phyloP scores from a whole-genome alignment of 257 asterid genomes.

The Primulina huaijiensis region DNA sequence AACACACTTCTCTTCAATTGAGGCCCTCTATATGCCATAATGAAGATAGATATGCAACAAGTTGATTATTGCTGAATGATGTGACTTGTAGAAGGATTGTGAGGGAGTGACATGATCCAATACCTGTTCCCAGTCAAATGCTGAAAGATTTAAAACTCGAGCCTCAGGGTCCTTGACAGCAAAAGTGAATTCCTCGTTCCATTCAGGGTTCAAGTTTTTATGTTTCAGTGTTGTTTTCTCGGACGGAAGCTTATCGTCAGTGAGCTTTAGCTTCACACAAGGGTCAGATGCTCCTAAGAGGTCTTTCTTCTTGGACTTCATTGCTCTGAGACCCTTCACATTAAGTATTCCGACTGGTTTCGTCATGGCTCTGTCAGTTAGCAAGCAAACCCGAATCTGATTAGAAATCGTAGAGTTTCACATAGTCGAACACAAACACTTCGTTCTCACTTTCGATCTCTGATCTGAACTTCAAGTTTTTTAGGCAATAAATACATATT shows the following conservation, averaged over 20 bases:
- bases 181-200: constrained; percentile 84
- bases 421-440: neutral
- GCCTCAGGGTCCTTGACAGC: constrained; percentile 79
- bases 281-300: constrained; percentile 92
- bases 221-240: constrained; percentile 85
- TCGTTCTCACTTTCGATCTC: constrained; percentile 76
- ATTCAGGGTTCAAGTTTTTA: constrained; percentile 92
- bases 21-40: too few species aligned
- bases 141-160: constrained; percentile 55
- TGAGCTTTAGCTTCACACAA: constrained; percentile 80
- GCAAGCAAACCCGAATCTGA: constrained; percentile 6
- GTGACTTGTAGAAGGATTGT: too few species aligned
- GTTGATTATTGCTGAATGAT: too few species aligned
- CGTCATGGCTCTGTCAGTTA: constrained; percentile 72
- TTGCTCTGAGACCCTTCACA: constrained; percentile 64
- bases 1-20: too few species aligned
- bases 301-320: constrained; percentile 82
- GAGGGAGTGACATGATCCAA: neutral
- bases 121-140: constrained; percentile 96
- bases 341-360: constrained; percentile 77
- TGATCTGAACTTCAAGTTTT: constrained; percentile 77
- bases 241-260: constrained; percentile 63
- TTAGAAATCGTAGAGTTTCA: constrained; percentile 3
- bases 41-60: too few species aligned
- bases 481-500: constrained; percentile 97